Evolutionary conservation across 306 rosid genomes (phyloP), one percentile per base, ranked within the genome.

Genomic region (Malus sylvestris): DNA sequence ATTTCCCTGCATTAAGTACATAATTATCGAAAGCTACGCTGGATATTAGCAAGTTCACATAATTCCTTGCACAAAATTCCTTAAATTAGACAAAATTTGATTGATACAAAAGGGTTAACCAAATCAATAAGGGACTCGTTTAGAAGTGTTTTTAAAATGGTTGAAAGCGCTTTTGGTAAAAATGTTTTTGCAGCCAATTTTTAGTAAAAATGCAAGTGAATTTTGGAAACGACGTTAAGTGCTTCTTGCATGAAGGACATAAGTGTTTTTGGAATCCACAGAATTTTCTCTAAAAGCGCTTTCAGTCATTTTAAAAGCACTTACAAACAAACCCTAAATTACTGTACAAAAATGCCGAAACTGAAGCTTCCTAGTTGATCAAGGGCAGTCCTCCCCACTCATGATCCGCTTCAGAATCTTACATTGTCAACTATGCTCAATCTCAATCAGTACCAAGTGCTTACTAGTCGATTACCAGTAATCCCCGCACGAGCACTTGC

Each of bases 401-500:
- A 18, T 52, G 58, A 40, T 8, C 44, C 10, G 44, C 44, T 40
- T 40, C 44, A 40, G 29, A 44, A 22, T 59, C 59, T 16, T 55
- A 51, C 40, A 12, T 10, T 61, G 40, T n/a, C 38, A 12, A 30
- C 52, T 66, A 71, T 33, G 60, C 42, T 42, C n/a, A 52, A 2
- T 82, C 68, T 67, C 65, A 45, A 72, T 40, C 27, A 55, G 64
- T 58, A 40, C 67, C 3, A 8, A 20, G 27, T 57, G 38, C 73
- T 38, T 25, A 69, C 63, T 71, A 78, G 45, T 52, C 51, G 25
- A 57, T 85, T 83, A 93, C 97, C 97, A 93, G 84, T 82, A 93
- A 84, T 91, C 97, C 69, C 90, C 91, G 65, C 98, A 93, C 33
- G 98, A 89, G 86, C 98, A 93, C 35, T 77, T 76, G 30, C 97